phyloP scores from a whole-genome alignment of 352 stramenopile genomes.

The Globisporangium cylindrosporum region DNA sequence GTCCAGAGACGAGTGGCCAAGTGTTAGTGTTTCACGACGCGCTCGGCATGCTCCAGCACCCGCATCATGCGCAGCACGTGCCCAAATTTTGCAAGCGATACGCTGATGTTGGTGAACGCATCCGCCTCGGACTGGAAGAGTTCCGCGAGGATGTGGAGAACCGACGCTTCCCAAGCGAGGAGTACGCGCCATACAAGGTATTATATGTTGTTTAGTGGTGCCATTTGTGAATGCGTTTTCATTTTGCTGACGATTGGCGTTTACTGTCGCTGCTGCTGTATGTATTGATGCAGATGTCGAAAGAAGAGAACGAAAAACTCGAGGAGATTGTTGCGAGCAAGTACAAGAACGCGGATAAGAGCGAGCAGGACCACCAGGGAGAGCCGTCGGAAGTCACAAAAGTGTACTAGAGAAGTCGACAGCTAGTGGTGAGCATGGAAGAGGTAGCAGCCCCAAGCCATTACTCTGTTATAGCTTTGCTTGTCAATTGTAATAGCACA shows the following conservation, averaged over 20 bases:
- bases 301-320: slow-evolving; percentile 76
- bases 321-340: slow-evolving; percentile 52
- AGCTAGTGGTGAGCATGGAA: too few species aligned
- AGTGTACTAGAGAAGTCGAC: slow-evolving; percentile 49
- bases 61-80: slow-evolving; percentile 94
- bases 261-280: not conserved
- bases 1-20: slow-evolving; percentile 92
- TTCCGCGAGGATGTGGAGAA: slow-evolving; percentile 97
- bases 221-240: not conserved
- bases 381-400: slow-evolving; percentile 68
- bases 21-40: slow-evolving; percentile 99
- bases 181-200: slow-evolving; percentile 95
- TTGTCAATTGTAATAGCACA: not conserved
- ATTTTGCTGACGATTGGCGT: not conserved
- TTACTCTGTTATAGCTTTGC: not conserved
- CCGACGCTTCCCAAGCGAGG: slow-evolving; percentile 91
- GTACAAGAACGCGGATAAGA: slow-evolving; percentile 37
- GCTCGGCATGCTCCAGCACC: slow-evolving; percentile 97
- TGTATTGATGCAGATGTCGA: slow-evolving; percentile 54
- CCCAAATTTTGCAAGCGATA: slow-evolving; percentile 99
- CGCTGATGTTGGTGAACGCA: slow-evolving; percentile 92
- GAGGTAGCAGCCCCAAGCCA: not conserved
- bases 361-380: slow-evolving; percentile 26
- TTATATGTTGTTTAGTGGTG: not conserved
- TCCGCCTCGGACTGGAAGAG: slow-evolving; percentile 92